Base-by-base conservation (phyloP, 192 early-diverging fungal species). In the Linderina pennispora region DNA sequence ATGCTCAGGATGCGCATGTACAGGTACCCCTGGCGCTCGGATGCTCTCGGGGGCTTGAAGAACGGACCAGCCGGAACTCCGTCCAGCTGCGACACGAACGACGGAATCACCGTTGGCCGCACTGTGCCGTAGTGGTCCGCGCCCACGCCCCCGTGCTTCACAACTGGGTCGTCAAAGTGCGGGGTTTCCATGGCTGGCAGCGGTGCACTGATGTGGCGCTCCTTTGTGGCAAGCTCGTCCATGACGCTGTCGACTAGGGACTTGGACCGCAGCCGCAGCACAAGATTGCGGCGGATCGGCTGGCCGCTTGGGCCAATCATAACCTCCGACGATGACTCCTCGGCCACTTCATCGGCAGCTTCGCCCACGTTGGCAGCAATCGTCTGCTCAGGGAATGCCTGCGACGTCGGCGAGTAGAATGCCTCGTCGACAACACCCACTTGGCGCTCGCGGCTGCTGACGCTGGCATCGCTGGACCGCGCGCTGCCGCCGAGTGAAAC, bases 1-100 rank as follows among this genome's bases (percentile, higher is more conserved):
- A 73, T 65, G 39, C 69, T 65, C 11, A 73, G 50, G 10, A 73
- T 73, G 25, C 63, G 62, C 63, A 73, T 65, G 53, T 73, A 73
- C 36, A 73, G 50, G 22, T 73, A 73, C 0, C 69, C 69, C 9
- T 58, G 38, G 40, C 61, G 60, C 3, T 43, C 46, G 8, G 57
- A 32, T 0, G 68, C 61, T 36, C 57, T 53, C 34, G 69, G 69
- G 18, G 63, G 58, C 50, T 55, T 52, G 37, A 73, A 73, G 42
- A 73, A 73, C 2, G 62, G 62, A 2, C 69, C 69, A 0, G 62
- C 53, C 0, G 69, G 62, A 33, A 61, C 54, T 8, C 69, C 69
- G 32, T 65, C 55, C 7, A 73, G 53, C 49, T 43, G 55, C 43
- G 67, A 71, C 39, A 71, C 67, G 18, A 63, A 71, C 48, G 54